Evolutionary conservation across 2,329 filamentous ascomycete species (phyloP).

Genomic region (Ophiostoma quercus): DNA sequence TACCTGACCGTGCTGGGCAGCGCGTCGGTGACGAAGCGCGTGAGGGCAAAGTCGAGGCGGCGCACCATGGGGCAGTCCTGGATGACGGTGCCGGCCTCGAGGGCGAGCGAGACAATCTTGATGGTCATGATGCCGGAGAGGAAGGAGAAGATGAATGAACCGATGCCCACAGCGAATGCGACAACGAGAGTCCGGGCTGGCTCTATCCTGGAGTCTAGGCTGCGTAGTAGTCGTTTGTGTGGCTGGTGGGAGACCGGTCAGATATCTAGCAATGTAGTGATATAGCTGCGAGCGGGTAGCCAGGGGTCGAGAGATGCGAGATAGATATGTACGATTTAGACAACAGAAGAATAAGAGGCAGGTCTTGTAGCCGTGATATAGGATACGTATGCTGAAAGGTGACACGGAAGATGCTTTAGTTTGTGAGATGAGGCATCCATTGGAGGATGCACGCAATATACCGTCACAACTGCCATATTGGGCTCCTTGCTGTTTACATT

Average conservation of each 20-base stretch:
- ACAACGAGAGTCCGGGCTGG: slow-evolving; percentile 1
- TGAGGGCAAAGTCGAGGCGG: slow-evolving; percentile 3
- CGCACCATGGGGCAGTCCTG: background rate
- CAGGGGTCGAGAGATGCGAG: no score
- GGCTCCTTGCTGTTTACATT: background rate
- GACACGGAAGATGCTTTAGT: background rate
- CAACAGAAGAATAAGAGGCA: background rate
- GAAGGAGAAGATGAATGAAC: slow-evolving; percentile 17
- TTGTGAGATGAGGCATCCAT: background rate
- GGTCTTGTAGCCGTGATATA: background rate
- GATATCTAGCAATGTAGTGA: no score
- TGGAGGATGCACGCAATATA: background rate
- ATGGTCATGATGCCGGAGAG: slow-evolving; percentile 11
- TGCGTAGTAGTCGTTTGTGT: no score
- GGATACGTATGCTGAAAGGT: background rate
- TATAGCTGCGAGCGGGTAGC: no score
- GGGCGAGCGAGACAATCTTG: background rate
- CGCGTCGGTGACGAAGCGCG: background rate
- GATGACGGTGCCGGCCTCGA: background rate
- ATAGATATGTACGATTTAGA: background rate
- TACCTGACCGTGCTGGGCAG: background rate
- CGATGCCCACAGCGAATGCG: slow-evolving; percentile 7
- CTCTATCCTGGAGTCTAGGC: background rate
- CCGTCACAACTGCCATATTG: background rate
- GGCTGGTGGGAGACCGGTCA: no score